A percentile compares a stretch with the other conserved stretches of the same genome.
Conservation (phyloP, 2,329 filamentous ascomycete species). For the Penicillium freii region DNA sequence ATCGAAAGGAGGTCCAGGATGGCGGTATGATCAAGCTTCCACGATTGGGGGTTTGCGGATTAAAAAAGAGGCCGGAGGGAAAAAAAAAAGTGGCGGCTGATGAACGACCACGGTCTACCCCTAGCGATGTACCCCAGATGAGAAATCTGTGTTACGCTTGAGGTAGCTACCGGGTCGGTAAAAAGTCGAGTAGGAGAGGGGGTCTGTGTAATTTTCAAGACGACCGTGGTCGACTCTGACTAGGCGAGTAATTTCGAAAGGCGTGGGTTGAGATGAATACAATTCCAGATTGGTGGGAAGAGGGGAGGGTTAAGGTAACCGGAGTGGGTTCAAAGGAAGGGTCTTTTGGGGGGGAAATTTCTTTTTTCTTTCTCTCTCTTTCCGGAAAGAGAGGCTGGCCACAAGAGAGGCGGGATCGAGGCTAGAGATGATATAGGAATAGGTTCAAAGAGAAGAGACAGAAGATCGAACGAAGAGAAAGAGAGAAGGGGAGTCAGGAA, state of each 20-base stretch:
- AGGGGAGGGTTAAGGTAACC: slow-evolving; percentile 4
- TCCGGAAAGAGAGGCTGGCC: slow-evolving; percentile 10
- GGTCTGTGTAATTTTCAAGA: slow-evolving; percentile 9
- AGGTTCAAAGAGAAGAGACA: slow-evolving; percentile 5
- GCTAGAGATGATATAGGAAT: slow-evolving; percentile 2
- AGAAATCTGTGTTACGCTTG: slow-evolving; percentile 39
- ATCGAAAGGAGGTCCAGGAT: slow-evolving; percentile 24
- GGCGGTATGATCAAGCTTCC: slow-evolving; percentile 12
- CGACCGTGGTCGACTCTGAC: slow-evolving; percentile 9
- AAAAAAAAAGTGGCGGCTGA: slow-evolving; percentile 1
- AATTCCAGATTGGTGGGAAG: slow-evolving; percentile 8
- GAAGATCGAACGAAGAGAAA: neutral
- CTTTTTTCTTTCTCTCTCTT: neutral
- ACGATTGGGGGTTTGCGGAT: neutral
- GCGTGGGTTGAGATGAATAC: slow-evolving; percentile 1
- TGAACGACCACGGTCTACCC: slow-evolving; percentile 35
- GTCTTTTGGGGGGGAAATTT: neutral
- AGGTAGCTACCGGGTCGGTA: slow-evolving; percentile 35
- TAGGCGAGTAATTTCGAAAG: slow-evolving; percentile 6
- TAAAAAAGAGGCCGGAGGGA: neutral
- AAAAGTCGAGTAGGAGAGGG: slow-evolving; percentile 1
- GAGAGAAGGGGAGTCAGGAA: neutral
- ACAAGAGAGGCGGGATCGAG: neutral
- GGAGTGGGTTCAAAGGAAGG: neutral
- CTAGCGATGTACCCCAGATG: slow-evolving; percentile 40